Evolutionary conservation across 768 basidiomycete species (phyloP), one percentile per base, ranked within the genome.

Genomic region (Rhizopogon rudus): DNA sequence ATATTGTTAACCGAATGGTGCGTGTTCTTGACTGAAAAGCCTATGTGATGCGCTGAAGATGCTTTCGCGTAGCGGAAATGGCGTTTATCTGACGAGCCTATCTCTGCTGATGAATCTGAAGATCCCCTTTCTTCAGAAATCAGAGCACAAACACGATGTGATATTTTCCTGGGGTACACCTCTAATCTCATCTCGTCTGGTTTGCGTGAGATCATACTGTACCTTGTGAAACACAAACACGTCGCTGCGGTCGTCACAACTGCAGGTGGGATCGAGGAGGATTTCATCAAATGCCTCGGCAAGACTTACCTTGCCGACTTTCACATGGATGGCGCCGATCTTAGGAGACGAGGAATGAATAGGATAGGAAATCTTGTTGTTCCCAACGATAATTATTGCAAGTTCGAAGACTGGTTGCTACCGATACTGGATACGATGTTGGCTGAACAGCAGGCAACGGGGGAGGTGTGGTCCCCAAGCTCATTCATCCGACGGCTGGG

Each of bases 121-220:
- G 79, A 88, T 52, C 84, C 77, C 63, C 65, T 73, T 12, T 75
- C 80, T 61, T 80, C 81, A 7, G 73, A 79, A 54, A 74, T 87
- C 52, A 85, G 88, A 59, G 81, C 81, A 33, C 77, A 78, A 63
- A 93, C 81, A 44, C 86, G 85, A 57, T 97, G 86, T 73, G 87
- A 86, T 59, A 80, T 98, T 66, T 97, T 99, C 69, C 85, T 99
- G 41, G 97, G 97, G 40, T 99, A 97, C 73, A 99, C 97, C 10
- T 98, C 95, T 48, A 99, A 99, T 73, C 82, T 99, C 44, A 96
- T 99, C 65, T 98, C 97, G 2, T 98, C 97, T 8, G 97, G 97
- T 9, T 76, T 99, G 41, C 86, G 97, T 37, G 97, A 99, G 72
- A 77, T 98, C 44, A 88, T 99, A 60, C 77, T 88, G 22, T 84